phyloP scores from a whole-genome alignment of 2,329 filamentous ascomycete species.

The Tolypocladium paradoxum region DNA sequence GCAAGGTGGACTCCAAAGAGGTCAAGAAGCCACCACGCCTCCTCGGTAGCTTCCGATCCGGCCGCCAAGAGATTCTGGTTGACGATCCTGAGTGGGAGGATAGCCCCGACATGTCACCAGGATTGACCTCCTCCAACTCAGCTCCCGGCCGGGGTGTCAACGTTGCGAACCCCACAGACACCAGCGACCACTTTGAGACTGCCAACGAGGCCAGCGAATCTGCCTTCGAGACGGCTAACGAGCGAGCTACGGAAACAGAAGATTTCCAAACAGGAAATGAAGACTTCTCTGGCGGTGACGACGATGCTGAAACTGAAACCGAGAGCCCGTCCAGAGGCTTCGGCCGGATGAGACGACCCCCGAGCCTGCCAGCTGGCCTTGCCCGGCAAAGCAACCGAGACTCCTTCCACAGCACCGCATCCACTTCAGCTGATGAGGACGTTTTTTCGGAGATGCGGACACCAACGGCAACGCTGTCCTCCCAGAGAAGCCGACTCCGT shows the following conservation, averaged over 20 bases:
- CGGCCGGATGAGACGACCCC: conserved; percentile 29
- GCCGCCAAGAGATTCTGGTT: conserved; percentile 65
- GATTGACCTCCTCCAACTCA: conserved; percentile 11
- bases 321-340: conserved; percentile 47
- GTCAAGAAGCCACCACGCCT: conserved; percentile 72
- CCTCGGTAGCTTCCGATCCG: conserved; percentile 64
- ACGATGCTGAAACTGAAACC: conserved; percentile 85
- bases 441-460: conserved; percentile 47
- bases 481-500: conserved; percentile 62
- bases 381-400: conserved; percentile 40
- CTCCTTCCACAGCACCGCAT: conserved; percentile 80
- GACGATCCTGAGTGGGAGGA: conserved; percentile 91
- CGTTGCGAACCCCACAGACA: conserved; percentile 27
- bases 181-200: conserved; percentile 66
- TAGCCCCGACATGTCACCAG: conserved; percentile 31
- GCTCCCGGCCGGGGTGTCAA: conserved; percentile 7
- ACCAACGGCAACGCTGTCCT: conserved; percentile 45
- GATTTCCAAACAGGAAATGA: conserved; percentile 93
- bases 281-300: conserved; percentile 62
- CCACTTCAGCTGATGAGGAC: conserved; percentile 71
- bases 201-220: conserved; percentile 65
- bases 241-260: conserved; percentile 78
- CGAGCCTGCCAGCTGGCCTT: conserved; percentile 26
- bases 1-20: conserved; percentile 52
- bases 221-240: conserved; percentile 60